Conservation (phyloP, 768 basidiomycete species). For the Suillus occidentalis region DNA sequence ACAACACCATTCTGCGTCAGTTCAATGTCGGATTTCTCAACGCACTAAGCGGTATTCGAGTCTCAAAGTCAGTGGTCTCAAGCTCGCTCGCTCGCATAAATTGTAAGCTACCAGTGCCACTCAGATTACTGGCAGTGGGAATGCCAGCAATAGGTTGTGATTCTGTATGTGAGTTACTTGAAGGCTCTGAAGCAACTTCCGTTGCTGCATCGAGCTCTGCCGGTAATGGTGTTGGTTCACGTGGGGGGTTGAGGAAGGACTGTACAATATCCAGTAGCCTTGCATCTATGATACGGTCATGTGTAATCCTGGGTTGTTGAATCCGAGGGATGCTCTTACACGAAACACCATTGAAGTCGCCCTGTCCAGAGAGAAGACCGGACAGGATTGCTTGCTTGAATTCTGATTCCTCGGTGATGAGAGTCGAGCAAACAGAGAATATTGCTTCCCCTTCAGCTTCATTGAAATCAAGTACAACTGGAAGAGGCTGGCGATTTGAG, state of each 20-base stretch:
- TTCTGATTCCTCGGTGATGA: slow-evolving; percentile 57
- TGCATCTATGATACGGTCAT: slow-evolving; percentile 45
- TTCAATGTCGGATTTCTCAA: slow-evolving; percentile 47
- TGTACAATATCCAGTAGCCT: slow-evolving; percentile 60
- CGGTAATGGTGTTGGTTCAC: slow-evolving; percentile 33
- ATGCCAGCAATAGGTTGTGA: slow-evolving; percentile 38
- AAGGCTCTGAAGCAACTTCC: slow-evolving; percentile 26
- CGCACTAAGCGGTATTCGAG: slow-evolving; percentile 56
- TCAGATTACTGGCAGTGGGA: slow-evolving; percentile 27
- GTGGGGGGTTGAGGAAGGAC: slow-evolving; percentile 50
- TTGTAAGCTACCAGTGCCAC: slow-evolving; percentile 59
- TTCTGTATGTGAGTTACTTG: slow-evolving; percentile 5
- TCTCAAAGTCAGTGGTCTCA: slow-evolving; percentile 53
- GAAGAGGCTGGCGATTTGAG: no score
- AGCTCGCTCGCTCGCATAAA: slow-evolving; percentile 85
- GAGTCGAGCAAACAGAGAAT: slow-evolving; percentile 48
- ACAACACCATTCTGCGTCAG: slow-evolving; percentile 15
- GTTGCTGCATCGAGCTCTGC: slow-evolving; percentile 28
- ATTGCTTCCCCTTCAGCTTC: slow-evolving; percentile 57
- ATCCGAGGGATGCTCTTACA: slow-evolving; percentile 46
- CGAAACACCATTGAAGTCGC: slow-evolving; percentile 59
- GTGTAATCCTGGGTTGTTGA: slow-evolving; percentile 5
- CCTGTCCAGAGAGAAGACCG: slow-evolving; percentile 56
- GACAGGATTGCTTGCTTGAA: slow-evolving; percentile 50
- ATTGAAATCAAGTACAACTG: slow-evolving; percentile 45